Percentiles rank a stretch among this genome's conserved stretches.
Evolutionary conservation across 768 basidiomycete genomes (phyloP).

Genomic region (Inosperma sp.): DNA sequence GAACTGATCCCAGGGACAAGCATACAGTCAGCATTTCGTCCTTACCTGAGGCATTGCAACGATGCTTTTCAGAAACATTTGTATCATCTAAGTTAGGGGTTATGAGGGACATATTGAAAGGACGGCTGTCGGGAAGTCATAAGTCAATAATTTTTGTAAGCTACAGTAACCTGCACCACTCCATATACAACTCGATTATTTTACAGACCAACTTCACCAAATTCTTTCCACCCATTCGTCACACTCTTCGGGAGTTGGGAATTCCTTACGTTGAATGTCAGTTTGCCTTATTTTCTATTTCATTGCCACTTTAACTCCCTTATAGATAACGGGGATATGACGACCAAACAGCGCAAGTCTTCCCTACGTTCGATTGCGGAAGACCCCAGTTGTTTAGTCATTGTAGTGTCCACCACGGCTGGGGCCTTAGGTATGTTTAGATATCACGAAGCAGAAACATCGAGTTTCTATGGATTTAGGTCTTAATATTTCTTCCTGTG

Average conservation of each 20-base stretch:
- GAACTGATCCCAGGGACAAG: not conserved
- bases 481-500: conserved; percentile 20
- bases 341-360: not conserved
- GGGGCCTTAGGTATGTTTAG: conserved; percentile 5
- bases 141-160: conserved; percentile 20
- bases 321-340: conserved; percentile 15
- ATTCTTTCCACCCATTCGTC: conserved; percentile 7
- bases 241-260: conserved; percentile 4
- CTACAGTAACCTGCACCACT: not conserved
- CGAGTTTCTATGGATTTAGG: conserved; percentile 10
- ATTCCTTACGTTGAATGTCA: conserved; percentile 10
- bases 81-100: conserved; percentile 11
- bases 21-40: not conserved
- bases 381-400: conserved; percentile 12
- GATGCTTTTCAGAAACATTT: not conserved
- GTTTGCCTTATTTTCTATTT: not conserved
- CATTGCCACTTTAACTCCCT: not conserved
- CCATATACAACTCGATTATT: not conserved
- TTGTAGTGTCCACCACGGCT: conserved; percentile 17
- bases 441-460: not conserved
- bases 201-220: conserved; percentile 14
- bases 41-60: not conserved
- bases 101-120: conserved; percentile 8
- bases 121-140: conserved; percentile 2
- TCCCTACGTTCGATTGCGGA: conserved; percentile 10